These are phyloP conservation scores for Solanum chiquidenum DNA, from an alignment of 257 asterid species.

Conservation along the genomic window DNA sequence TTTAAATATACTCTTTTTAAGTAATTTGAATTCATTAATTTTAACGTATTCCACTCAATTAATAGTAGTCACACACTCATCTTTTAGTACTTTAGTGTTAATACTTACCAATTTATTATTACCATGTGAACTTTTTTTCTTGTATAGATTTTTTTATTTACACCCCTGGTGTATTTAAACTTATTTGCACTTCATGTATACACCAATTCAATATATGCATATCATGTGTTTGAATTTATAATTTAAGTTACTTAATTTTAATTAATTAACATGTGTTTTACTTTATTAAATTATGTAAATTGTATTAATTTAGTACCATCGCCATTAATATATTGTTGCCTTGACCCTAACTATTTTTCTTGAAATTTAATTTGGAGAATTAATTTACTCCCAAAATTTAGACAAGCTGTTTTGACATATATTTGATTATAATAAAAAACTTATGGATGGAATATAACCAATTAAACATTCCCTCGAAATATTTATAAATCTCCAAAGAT, in stretches of 20 bases:
- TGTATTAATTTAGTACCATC: too few relatives aligned
- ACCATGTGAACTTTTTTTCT: background rate
- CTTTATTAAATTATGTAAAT: too few relatives aligned
- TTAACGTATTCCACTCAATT: background rate
- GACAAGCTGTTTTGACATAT: background rate
- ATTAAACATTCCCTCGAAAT: background rate
- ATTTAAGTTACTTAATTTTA: too few relatives aligned
- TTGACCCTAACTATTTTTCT: background rate
- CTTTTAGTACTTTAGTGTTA: background rate
- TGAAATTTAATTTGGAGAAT: background rate
- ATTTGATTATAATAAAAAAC: background rate
- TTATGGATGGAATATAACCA: background rate
- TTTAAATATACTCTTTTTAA: background rate
- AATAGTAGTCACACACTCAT: background rate
- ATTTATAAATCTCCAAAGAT: background rate
- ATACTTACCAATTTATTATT: too few relatives aligned
- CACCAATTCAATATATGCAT: too few relatives aligned
- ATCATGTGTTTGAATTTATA: too few relatives aligned
- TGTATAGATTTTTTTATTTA: background rate
- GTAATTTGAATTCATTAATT: background rate
- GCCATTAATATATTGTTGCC: background rate
- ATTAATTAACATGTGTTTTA: too few relatives aligned
- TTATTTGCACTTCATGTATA: too few relatives aligned
- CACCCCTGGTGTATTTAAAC: too few relatives aligned
- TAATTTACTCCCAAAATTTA: background rate